Evolutionary conservation across 1,139 yeast species (phyloP).

Genomic region (Chernovozyma sophiae-reginae): DNA sequence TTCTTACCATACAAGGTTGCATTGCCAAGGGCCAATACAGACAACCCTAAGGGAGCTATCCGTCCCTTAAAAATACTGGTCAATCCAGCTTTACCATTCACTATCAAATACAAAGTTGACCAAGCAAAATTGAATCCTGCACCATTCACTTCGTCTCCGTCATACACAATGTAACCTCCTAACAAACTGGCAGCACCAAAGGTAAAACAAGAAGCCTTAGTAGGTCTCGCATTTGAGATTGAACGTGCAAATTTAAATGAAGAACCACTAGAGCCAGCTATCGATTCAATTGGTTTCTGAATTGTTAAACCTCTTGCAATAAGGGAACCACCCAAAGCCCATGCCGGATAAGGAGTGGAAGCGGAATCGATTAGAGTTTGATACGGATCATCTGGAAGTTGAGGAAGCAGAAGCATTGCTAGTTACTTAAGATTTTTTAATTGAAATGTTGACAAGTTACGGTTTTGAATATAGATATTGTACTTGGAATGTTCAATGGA

Average conservation of each 20-base stretch:
- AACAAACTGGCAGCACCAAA: conserved; percentile 72
- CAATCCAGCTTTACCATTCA: conserved; percentile 64
- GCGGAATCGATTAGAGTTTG: conserved; percentile 26
- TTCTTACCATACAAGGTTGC: conserved; percentile 65
- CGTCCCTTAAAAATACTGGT: conserved; percentile 33
- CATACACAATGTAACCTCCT: conserved; percentile 79
- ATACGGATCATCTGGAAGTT: conserved; percentile 4
- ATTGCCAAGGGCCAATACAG: conserved; percentile 59
- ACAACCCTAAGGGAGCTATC: conserved; percentile 59
- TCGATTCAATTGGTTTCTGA: conserved; percentile 17
- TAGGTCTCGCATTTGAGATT: conserved; percentile 30
- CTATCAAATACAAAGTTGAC: conserved; percentile 73
- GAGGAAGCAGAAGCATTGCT: background rate
- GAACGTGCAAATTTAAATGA: conserved; percentile 25
- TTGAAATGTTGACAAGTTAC: no score
- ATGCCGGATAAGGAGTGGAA: conserved; percentile 52
- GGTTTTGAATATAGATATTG: no score
- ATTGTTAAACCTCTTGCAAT: conserved; percentile 40
- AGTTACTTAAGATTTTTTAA: no score
- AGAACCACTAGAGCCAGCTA: conserved; percentile 25
- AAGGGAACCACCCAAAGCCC: conserved; percentile 39
- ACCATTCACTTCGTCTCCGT: conserved; percentile 79
- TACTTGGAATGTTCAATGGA: no score
- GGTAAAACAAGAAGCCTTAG: conserved; percentile 32
- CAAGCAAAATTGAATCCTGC: conserved; percentile 88